Evolutionary conservation across 257 asterid genomes (phyloP).

Genomic region (Haberlea rhodopensis): DNA sequence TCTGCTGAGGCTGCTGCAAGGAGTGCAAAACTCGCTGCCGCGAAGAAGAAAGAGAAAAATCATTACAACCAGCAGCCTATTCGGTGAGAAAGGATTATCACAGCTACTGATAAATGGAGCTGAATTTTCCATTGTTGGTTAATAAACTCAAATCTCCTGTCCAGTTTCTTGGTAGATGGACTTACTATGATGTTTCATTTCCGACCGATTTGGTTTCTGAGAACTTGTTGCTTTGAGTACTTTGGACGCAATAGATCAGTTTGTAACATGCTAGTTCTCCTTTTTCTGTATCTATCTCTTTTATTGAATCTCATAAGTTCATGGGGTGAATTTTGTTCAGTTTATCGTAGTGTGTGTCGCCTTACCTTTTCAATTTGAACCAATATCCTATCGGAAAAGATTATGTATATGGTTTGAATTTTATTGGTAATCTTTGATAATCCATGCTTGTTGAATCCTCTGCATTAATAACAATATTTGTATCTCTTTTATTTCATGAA

Average conservation of each 20-base stretch:
- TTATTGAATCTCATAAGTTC: conserved; percentile 10
- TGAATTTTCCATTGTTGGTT: conserved; percentile 23
- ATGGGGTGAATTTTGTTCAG: not conserved
- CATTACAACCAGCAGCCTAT: conserved; percentile 92
- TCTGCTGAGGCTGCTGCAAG: conserved; percentile 95
- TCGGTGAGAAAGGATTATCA: conserved; percentile 41
- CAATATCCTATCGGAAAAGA: no score
- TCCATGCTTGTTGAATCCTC: not conserved
- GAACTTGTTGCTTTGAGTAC: conserved; percentile 30
- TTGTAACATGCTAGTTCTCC: conserved; percentile 34
- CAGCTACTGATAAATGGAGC: conserved; percentile 25
- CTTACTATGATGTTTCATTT: conserved; percentile 28
- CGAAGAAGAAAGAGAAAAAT: conserved; percentile 94
- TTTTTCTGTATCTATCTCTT: conserved; percentile 26
- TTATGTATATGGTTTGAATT: no score
- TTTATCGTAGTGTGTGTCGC: conserved; percentile 10
- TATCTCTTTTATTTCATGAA: not conserved
- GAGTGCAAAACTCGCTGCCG: conserved; percentile 79
- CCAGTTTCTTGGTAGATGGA: conserved; percentile 31
- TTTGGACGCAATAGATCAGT: conserved; percentile 27
- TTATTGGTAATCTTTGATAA: no score
- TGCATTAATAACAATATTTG: no score
- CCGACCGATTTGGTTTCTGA: conserved; percentile 17
- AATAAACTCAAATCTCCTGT: conserved; percentile 37
- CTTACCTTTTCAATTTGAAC: not conserved